phyloP scores from a whole-genome alignment of 108 stramenopile species.

The Skeletonema costatum region DNA sequence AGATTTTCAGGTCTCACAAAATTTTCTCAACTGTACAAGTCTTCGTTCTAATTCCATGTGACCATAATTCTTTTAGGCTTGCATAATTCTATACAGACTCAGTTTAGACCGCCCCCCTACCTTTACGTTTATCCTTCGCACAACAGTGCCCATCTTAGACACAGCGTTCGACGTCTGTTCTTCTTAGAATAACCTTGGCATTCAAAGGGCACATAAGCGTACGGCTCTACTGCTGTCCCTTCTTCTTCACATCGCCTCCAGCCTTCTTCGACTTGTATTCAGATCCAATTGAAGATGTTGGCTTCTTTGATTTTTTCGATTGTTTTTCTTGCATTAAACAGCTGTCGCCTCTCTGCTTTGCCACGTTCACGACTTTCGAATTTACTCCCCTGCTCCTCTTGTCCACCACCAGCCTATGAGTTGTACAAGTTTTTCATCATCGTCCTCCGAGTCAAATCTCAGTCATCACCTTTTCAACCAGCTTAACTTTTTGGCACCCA shows the following conservation, averaged over 20 bases:
- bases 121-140: slow-evolving; percentile 65
- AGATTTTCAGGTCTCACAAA: too few species aligned
- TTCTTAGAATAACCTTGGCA: slow-evolving; percentile 87
- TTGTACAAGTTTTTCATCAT: slow-evolving; percentile 22
- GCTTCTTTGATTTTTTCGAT: slow-evolving; percentile 30
- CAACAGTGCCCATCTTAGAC: slow-evolving; percentile 85
- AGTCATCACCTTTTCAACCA: slow-evolving; percentile 14
- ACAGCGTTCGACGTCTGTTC: slow-evolving; percentile 79
- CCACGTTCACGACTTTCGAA: slow-evolving; percentile 53
- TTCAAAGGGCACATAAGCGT: slow-evolving; percentile 93
- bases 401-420: slow-evolving; percentile 14
- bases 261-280: slow-evolving; percentile 89
- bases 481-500: slow-evolving; percentile 29
- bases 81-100: background rate
- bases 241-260: slow-evolving; percentile 91
- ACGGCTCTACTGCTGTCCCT: slow-evolving; percentile 92
- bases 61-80: too few species aligned
- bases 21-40: too few species aligned
- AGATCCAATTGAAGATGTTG: slow-evolving; percentile 61
- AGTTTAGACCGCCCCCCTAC: slow-evolving; percentile 5
- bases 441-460: slow-evolving; percentile 36
- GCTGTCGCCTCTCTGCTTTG: slow-evolving; percentile 25
- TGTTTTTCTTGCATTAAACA: slow-evolving; percentile 21
- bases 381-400: slow-evolving; percentile 55
- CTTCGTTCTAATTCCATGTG: too few species aligned